A percentile compares a stretch with the other conserved stretches of the same genome.
phyloP scores from a whole-genome alignment of 768 basidiomycete species.

The Kwoniella dejecticola region DNA sequence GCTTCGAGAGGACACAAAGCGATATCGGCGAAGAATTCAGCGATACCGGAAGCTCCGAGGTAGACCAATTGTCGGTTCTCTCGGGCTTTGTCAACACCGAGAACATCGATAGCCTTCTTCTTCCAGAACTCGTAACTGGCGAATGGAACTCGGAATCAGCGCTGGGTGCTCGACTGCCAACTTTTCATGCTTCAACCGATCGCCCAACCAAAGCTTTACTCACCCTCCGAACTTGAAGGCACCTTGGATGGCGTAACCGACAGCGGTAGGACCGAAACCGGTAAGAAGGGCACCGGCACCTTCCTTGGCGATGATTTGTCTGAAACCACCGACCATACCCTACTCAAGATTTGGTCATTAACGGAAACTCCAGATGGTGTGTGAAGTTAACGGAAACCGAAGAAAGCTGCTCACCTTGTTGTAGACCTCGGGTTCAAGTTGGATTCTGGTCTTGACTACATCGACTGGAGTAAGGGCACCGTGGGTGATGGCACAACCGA shows the following conservation, averaged over 20 bases:
- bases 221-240: constrained; percentile 95
- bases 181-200: no score
- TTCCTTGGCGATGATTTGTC: constrained; percentile 83
- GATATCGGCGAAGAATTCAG: constrained; percentile 93
- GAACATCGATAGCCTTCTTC: constrained; percentile 83
- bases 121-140: constrained; percentile 91
- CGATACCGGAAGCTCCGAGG: constrained; percentile 90
- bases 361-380: neutral
- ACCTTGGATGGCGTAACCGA: constrained; percentile 94
- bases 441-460: constrained; percentile 99
- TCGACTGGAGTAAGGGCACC: constrained; percentile 62
- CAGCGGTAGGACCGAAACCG: constrained; percentile 86
- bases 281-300: constrained; percentile 89
- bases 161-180: no score
- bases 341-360: constrained; percentile 42
- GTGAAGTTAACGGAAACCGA: neutral
- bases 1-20: constrained; percentile 89
- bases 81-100: constrained; percentile 74
- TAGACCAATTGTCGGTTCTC: constrained; percentile 77
- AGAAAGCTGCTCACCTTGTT: constrained; percentile 47
- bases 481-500: constrained; percentile 56
- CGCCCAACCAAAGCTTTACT: constrained; percentile 18
- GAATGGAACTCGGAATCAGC: no score
- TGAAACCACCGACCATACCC: constrained; percentile 81
- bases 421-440: constrained; percentile 66